phyloP scores from a whole-genome alignment of 2,329 filamentous ascomycete genomes.

The Cladosporium phlei region DNA sequence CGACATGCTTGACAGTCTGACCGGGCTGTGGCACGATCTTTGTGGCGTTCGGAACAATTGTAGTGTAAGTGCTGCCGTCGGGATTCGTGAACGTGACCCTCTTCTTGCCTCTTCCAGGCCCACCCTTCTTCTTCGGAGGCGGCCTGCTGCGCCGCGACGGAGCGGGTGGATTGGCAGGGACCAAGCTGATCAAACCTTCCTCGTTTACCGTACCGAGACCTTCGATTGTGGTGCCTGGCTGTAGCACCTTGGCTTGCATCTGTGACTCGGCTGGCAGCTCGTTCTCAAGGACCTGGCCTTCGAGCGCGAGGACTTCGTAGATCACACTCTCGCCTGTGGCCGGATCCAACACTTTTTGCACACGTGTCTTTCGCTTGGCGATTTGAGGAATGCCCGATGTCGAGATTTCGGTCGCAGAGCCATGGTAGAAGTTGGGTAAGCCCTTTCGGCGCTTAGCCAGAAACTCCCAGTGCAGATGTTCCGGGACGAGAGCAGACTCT shows the following conservation, averaged over 20 bases:
- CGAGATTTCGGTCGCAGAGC: conserved; percentile 24
- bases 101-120: conserved; percentile 74
- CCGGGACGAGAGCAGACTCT: conserved; percentile 53
- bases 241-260: conserved; percentile 45
- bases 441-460: conserved; percentile 59
- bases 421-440: conserved; percentile 49
- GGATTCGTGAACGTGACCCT: conserved; percentile 56
- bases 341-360: conserved; percentile 66
- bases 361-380: conserved; percentile 63
- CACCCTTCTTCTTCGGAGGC: conserved; percentile 71
- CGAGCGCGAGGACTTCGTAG: conserved; percentile 75
- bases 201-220: conserved; percentile 56
- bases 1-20: conserved; percentile 32
- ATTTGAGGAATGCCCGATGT: conserved; percentile 44
- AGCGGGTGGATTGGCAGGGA: conserved; percentile 24
- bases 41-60: conserved; percentile 33
- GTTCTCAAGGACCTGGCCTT: conserved; percentile 74
- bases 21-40: conserved; percentile 33
- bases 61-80: conserved; percentile 39
- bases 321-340: conserved; percentile 73
- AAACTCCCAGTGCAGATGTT: conserved; percentile 50
- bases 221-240: conserved; percentile 57
- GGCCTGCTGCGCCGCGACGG: conserved; percentile 61
- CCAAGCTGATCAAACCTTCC: conserved; percentile 52
- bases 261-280: conserved; percentile 64